Evolutionary conservation across 2,329 filamentous ascomycete genomes (phyloP).

Genomic region (Stemphylium vesicarium): DNA sequence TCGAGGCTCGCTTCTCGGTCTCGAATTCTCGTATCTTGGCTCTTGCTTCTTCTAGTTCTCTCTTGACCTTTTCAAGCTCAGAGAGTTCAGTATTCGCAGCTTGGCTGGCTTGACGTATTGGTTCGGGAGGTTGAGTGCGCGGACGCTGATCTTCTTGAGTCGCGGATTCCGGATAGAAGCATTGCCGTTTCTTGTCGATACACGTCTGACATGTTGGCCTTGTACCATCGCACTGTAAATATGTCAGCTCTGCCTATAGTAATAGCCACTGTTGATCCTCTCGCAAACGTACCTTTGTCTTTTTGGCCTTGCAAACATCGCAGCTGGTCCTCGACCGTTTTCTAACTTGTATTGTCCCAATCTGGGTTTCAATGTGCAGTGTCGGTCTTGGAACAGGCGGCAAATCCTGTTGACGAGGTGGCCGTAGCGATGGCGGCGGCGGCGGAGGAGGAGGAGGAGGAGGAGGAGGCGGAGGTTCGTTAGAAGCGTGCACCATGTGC

Average conservation of each 20-base stretch:
- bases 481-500: constrained; percentile 16
- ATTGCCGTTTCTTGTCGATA: constrained; percentile 43
- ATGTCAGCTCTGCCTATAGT: constrained; percentile 12
- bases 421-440: constrained; percentile 11
- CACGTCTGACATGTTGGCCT: constrained; percentile 46
- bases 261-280: neutral
- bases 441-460: constrained; percentile 19
- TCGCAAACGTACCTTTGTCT: constrained; percentile 41
- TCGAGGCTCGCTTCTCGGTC: constrained; percentile 38
- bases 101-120: constrained; percentile 21
- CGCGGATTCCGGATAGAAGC: constrained; percentile 37
- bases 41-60: constrained; percentile 46
- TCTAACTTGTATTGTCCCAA: constrained; percentile 18
- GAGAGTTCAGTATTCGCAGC: constrained; percentile 30
- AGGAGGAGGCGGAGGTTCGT: constrained; percentile 22
- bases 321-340: constrained; percentile 42
- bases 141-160: constrained; percentile 28
- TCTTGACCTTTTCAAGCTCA: constrained; percentile 45
- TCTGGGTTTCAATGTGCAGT: constrained; percentile 12
- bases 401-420: constrained; percentile 5
- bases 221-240: constrained; percentile 41
- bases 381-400: constrained; percentile 1
- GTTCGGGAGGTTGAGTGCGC: constrained; percentile 18
- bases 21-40: constrained; percentile 44
- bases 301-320: constrained; percentile 46